These are phyloP conservation scores for Kondoa subrosea DNA, from an alignment of 768 basidiomycete species.

Conservation along the genomic window DNA sequence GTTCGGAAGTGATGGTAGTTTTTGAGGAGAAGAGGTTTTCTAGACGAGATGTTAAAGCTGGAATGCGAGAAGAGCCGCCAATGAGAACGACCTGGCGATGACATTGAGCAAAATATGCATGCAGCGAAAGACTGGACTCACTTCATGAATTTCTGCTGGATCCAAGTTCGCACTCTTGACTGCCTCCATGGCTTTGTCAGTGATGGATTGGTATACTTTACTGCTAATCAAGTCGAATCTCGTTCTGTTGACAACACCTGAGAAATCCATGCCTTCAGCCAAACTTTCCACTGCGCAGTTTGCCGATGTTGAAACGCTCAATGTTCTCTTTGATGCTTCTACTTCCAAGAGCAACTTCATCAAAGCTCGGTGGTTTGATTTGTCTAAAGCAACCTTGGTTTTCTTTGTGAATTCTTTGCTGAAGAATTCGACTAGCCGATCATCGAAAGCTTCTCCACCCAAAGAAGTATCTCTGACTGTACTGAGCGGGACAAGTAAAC, in stretches of 20 bases:
- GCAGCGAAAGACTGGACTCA: constrained; percentile 12
- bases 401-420: constrained; percentile 94
- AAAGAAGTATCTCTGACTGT: constrained; percentile 36
- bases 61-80: constrained; percentile 36
- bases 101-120: neutral
- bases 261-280: constrained; percentile 83
- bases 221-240: constrained; percentile 36
- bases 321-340: constrained; percentile 83
- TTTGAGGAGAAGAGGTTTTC: constrained; percentile 32
- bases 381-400: constrained; percentile 55
- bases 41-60: constrained; percentile 33
- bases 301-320: constrained; percentile 68
- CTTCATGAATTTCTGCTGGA: constrained; percentile 35
- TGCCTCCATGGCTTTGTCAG: constrained; percentile 31
- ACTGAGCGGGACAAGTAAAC: constrained; percentile 54
- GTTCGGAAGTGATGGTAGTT: constrained; percentile 31
- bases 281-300: constrained; percentile 86
- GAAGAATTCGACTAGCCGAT: constrained; percentile 73
- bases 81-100: constrained; percentile 32
- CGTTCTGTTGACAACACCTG: constrained; percentile 43
- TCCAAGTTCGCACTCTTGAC: constrained; percentile 32
- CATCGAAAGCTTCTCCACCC: constrained; percentile 59
- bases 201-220: constrained; percentile 26
- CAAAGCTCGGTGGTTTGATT: constrained; percentile 62
- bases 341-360: constrained; percentile 85